phyloP scores from a whole-genome alignment of 208 protist genomes.

The Leishmania aethiopica region DNA sequence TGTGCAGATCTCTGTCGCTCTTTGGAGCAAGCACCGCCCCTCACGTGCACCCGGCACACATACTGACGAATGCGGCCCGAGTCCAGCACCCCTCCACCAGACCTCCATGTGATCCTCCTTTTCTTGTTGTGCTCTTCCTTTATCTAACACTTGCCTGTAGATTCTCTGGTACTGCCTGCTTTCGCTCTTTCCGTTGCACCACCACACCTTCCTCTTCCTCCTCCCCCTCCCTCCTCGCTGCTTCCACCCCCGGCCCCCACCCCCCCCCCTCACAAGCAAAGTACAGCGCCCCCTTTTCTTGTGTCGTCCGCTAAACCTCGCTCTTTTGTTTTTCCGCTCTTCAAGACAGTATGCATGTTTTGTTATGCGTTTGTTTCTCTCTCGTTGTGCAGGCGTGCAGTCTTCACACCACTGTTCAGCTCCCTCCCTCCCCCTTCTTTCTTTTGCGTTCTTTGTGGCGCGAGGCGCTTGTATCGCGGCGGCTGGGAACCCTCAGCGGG shows the following conservation, averaged over 20 bases:
- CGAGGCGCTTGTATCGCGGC: not conserved
- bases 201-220: not conserved
- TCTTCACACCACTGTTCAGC: not conserved
- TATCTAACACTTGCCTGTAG: not conserved
- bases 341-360: not conserved
- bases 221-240: too few relatives aligned
- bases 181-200: not conserved
- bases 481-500: not conserved
- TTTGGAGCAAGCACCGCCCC: not conserved
- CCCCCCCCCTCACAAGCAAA: not conserved
- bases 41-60: not conserved
- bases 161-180: not conserved
- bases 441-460: not conserved
- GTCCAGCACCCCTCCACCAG: not conserved
- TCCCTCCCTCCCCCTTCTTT: not conserved
- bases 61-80: not conserved
- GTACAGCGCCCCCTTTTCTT: not conserved
- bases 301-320: too few relatives aligned
- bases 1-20: not conserved
- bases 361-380: not conserved
- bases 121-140: constrained; percentile 7
- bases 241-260: not conserved
- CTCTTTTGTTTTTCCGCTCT: not conserved
- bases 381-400: not conserved
- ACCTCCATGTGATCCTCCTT: not conserved